Evolutionary conservation across 2,329 filamentous ascomycete species (phyloP), one percentile per base, ranked within the genome.

Genomic region (Cladorrhinum sp.): DNA sequence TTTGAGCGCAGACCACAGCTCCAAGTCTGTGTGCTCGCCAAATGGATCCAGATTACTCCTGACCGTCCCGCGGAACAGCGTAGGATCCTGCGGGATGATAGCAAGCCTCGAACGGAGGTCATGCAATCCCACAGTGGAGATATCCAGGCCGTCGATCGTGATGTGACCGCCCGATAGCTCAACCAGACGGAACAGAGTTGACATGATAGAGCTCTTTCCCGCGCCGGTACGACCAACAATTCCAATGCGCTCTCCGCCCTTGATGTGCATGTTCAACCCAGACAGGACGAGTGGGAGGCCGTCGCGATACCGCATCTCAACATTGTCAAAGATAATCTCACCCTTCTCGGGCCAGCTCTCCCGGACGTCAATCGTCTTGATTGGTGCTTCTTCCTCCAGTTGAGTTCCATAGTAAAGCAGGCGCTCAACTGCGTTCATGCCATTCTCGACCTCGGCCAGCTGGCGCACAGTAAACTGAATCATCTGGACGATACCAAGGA

Each of bases 401-500:
- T 91, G 76, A 0, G 86, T 91, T 58, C 91, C 93, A 73, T 98
- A 98, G 77, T 96, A 92, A 72, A 92, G 87, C 33, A 98, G 81
- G 55, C 95, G 88, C 76, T 98, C 94, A 0, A 96, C 95, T 0
- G 93, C 88, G 73, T 97, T 98, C 94, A 98, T 98, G 71, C 93
- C 92, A 76, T 97, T 98, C 75, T 98, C 94, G 8, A 98, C 92
- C 74, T 97, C 94, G 24, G 94, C 94, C 7, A 97, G 82, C 75
- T 98, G 94, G 18, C 95, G 86, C 18, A 98, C 91, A 0, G 92
- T 94, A 74, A 97, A 97, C 72, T 97, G 94, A 66, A 98, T 88
- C 89, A 97, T 92, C 74, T 96, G 91, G 18, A 96, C 92, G 70
- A 97, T 96, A 14, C 89, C 85, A 18, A 99, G 82, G 71, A 98